Evolutionary conservation across 257 asterid genomes (phyloP).

Genomic region (Lithospermum erythrorhizon): DNA sequence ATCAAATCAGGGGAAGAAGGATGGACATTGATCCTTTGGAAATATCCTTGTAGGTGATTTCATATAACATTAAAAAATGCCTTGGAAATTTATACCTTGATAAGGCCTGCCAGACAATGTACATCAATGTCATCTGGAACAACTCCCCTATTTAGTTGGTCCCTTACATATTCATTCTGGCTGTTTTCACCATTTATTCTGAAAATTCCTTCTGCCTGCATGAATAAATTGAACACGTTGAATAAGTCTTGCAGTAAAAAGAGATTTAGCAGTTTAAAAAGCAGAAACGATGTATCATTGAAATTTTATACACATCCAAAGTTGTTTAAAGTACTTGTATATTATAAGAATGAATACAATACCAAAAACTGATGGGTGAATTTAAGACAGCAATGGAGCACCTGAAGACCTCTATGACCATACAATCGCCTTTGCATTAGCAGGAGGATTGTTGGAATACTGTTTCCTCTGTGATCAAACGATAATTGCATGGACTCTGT

Average conservation of each 20-base stretch:
- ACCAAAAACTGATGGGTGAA: constrained; percentile 2
- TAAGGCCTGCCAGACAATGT: constrained; percentile 91
- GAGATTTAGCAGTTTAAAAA: not conserved
- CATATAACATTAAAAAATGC: not conserved
- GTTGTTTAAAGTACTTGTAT: not conserved
- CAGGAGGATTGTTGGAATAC: constrained; percentile 84
- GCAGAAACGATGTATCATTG: not conserved
- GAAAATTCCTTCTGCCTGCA: constrained; percentile 96
- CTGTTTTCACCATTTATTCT: constrained; percentile 95
- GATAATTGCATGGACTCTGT: constrained; percentile 98
- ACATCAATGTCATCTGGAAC: constrained; percentile 85
- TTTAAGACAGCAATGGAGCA: constrained; percentile 9
- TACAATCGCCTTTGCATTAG: constrained; percentile 82
- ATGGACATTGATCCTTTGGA: not conserved
- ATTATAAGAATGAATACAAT: not conserved
- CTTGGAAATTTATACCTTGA: constrained; percentile 43
- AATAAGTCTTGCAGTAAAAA: not conserved
- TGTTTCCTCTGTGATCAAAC: constrained; percentile 77
- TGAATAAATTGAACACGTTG: constrained; percentile 10
- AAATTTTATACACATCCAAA: not conserved
- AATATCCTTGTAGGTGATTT: not conserved
- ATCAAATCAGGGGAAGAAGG: not conserved
- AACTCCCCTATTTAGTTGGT: constrained; percentile 73
- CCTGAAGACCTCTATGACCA: constrained; percentile 87
- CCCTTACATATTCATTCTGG: constrained; percentile 91